A percentile compares a stretch with the other conserved stretches of the same genome.
Conservation (phyloP, 163 green algal species). For the Volvox carteri region DNA sequence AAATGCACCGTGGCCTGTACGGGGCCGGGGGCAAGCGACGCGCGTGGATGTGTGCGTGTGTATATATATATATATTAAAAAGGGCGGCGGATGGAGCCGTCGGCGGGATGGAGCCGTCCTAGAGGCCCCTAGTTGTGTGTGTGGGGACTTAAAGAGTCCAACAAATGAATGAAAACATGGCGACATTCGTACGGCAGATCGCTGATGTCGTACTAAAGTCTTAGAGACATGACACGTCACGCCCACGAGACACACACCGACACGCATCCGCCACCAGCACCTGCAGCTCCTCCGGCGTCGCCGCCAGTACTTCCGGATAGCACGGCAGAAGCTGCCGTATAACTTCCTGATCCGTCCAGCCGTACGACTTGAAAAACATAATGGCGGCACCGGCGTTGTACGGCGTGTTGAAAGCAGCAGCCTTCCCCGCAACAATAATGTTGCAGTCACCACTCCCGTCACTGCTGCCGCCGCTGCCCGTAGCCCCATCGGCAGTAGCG, state of each 20-base stretch:
- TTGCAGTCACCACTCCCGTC: not conserved
- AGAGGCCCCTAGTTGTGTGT: no score
- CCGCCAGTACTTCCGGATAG: constrained; percentile 46
- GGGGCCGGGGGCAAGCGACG: not conserved
- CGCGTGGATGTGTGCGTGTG: not conserved
- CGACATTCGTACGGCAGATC: no score
- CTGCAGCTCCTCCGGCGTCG: constrained; percentile 2
- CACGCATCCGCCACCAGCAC: not conserved
- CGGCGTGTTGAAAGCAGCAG: constrained; percentile 49
- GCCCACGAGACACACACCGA: not conserved
- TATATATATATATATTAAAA: not conserved
- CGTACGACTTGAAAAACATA: constrained; percentile 41
- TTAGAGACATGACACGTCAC: no score
- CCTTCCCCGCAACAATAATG: not conserved
- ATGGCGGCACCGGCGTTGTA: constrained; percentile 32
- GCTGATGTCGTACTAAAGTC: no score
- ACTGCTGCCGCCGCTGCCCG: no score
- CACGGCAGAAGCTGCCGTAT: constrained; percentile 2
- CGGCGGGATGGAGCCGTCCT: no score
- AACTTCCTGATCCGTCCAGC: constrained; percentile 40
- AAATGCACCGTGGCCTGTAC: constrained; percentile 15
- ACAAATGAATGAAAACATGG: no score
- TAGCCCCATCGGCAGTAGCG: no score
- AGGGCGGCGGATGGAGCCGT: no score
- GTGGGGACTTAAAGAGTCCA: no score